Evolutionary conservation across 179 eudicot genomes (phyloP).

Genomic region (Vitellaria paradoxa): DNA sequence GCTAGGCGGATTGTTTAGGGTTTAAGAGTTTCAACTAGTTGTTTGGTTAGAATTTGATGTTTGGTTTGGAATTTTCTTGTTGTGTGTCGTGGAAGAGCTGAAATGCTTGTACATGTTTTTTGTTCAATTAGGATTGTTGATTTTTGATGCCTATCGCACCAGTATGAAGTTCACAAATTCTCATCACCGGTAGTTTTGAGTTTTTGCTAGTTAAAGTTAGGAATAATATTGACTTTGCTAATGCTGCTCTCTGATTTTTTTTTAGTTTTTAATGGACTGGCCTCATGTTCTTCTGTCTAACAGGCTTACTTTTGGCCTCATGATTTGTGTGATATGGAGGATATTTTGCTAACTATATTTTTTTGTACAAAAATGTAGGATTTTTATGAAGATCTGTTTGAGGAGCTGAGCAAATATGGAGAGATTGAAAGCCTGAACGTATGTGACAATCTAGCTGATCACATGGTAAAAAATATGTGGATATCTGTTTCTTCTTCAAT

Average conservation of each 20-base stretch:
- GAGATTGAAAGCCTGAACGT: constrained; percentile 77
- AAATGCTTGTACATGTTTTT: neutral
- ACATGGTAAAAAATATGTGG: constrained; percentile 52
- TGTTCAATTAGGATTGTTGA: neutral
- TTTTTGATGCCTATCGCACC: neutral
- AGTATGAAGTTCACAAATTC: neutral
- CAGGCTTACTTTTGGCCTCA: neutral
- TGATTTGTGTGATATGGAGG: neutral
- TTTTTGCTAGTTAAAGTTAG: too few relatives aligned
- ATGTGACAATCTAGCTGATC: constrained; percentile 81
- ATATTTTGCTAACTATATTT: neutral
- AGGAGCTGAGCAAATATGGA: constrained; percentile 72
- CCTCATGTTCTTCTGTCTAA: neutral
- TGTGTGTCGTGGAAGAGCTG: too few relatives aligned
- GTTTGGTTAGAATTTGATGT: neutral
- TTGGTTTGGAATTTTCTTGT: neutral
- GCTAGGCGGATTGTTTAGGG: neutral
- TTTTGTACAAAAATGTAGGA: constrained; percentile 43
- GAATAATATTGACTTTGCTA: too few relatives aligned
- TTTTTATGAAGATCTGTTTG: constrained; percentile 75
- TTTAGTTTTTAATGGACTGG: neutral
- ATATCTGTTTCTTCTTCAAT: neutral
- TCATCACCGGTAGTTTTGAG: too few relatives aligned
- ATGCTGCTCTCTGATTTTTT: too few relatives aligned
- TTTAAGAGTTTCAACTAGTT: neutral